A percentile compares a stretch with the other conserved stretches of the same genome.
Conservation (phyloP, 495 filamentous ascomycete genomes). For the Podospora anserina region DNA sequence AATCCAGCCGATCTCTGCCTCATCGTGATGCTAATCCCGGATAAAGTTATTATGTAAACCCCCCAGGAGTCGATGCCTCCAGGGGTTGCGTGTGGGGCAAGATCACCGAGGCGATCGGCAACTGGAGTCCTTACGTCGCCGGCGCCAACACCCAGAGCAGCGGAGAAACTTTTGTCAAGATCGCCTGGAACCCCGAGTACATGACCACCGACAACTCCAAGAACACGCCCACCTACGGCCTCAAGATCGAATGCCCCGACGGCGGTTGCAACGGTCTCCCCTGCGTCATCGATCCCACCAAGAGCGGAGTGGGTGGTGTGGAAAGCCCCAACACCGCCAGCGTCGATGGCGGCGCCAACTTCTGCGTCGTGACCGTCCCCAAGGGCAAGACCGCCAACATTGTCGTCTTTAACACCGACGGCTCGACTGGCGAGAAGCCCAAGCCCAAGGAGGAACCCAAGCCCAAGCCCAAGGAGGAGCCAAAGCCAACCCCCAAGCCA, state of each 20-base stretch:
- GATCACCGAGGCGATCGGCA: constrained; percentile 61
- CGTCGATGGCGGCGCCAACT: constrained; percentile 68
- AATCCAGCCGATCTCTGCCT: not conserved
- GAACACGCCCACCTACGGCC: constrained; percentile 61
- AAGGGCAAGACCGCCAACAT: constrained; percentile 65
- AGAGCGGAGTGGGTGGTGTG: constrained; percentile 50
- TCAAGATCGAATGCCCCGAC: constrained; percentile 67
- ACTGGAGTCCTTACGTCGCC: constrained; percentile 78
- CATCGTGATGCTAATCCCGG: constrained; percentile 15
- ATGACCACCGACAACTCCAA: constrained; percentile 54
- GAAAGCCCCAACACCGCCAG: constrained; percentile 55
- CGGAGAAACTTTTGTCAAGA: constrained; percentile 70
- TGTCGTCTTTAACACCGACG: constrained; percentile 55
- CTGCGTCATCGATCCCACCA: constrained; percentile 67
- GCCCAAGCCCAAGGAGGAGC: not conserved
- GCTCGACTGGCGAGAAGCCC: constrained; percentile 22
- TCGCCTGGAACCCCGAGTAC: constrained; percentile 80
- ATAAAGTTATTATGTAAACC: constrained; percentile 72
- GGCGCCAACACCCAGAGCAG: constrained; percentile 66
- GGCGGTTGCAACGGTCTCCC: constrained; percentile 69
- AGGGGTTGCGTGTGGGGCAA: constrained; percentile 73
- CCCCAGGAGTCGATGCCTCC: constrained; percentile 58
- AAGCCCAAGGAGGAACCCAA: not conserved
- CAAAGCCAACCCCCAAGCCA: not conserved
- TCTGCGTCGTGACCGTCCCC: constrained; percentile 77